Evolutionary conservation across 2,329 filamentous ascomycete genomes (phyloP), one percentile per base, ranked within the genome.

Genomic region (Penicillium sp.): DNA sequence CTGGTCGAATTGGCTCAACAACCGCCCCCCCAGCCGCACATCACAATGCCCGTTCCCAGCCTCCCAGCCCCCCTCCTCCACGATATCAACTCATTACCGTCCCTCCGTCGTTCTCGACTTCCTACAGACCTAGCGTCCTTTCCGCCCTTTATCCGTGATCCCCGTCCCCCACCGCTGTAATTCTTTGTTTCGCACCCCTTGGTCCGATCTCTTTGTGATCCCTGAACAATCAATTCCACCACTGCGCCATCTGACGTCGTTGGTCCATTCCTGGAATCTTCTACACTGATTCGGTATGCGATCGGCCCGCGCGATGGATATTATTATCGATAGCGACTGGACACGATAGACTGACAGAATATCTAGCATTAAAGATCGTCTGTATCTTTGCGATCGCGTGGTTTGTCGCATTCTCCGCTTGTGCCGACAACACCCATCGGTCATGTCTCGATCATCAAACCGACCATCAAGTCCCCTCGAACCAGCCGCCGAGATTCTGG

Each of bases 401-500:
- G 47, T 48, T 36, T 47, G 39, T 42, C 42, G 39, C 45, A 40
- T 43, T 24, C 35, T 38, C 35, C 43, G 40, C 11, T 8, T 5
- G 32, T 37, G 24, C 43, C 39, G 48, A 46, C 33, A 43, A 8
- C 13, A 27, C 45, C 27, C 12, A 46, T 50, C 42, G 47, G 54
- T 45, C 58, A 70, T 70, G 66, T 65, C 62, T 51, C 64, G 66
- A 56, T 56, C 56, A 32, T 39, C 53, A 37, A 61, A 64, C 42
- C 50, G 51, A 9, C 66, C 66, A 50, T 64, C 66, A 56, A 57
- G 56, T 49, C 67, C 64, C 43, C 59, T 72, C 52, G 67, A 61
- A 43, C 65, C 68, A 43, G 63, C 69, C 5, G 62, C 60, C n/a
- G 69, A 71, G 51, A 67, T 71, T 9, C 51, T 59, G 28, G 61